A percentile compares a stretch with the other conserved stretches of the same genome.
Conservation (phyloP, 345 rosid species). For the Arabis alpina region DNA sequence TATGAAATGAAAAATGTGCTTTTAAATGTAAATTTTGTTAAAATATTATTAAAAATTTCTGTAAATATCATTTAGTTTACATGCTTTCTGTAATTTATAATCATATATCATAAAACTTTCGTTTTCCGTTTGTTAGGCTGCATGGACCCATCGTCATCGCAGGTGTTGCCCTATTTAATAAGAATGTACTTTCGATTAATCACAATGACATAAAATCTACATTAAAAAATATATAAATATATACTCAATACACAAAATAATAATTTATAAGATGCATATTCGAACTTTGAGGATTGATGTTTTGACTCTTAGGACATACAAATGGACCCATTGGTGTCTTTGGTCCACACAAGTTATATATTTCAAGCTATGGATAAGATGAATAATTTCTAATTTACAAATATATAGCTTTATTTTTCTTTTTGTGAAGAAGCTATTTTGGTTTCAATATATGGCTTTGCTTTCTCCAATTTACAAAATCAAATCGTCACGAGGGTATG, state of each 20-base stretch:
- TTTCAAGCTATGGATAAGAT: constrained; percentile 37
- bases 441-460: constrained; percentile 12
- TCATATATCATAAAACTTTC: background rate
- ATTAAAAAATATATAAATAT: background rate
- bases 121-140: constrained; percentile 19
- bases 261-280: constrained; percentile 26
- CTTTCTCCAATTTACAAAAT: background rate
- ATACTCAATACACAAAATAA: background rate
- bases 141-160: constrained; percentile 29
- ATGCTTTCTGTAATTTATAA: background rate
- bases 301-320: constrained; percentile 32
- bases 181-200: constrained; percentile 20
- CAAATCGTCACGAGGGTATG: constrained; percentile 26
- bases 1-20: background rate
- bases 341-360: constrained; percentile 38
- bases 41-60: too few relatives aligned
- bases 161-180: constrained; percentile 25
- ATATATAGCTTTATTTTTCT: too few relatives aligned
- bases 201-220: constrained; percentile 16
- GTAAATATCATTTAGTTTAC: background rate
- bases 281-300: constrained; percentile 36
- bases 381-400: background rate
- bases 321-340: constrained; percentile 31
- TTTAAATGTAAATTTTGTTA: too few relatives aligned
- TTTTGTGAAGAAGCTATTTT: constrained; percentile 1